Evolutionary conservation across 148 eudicot species (phyloP), one percentile per base, ranked within the genome.

Genomic region (Diospyros kaki): DNA sequence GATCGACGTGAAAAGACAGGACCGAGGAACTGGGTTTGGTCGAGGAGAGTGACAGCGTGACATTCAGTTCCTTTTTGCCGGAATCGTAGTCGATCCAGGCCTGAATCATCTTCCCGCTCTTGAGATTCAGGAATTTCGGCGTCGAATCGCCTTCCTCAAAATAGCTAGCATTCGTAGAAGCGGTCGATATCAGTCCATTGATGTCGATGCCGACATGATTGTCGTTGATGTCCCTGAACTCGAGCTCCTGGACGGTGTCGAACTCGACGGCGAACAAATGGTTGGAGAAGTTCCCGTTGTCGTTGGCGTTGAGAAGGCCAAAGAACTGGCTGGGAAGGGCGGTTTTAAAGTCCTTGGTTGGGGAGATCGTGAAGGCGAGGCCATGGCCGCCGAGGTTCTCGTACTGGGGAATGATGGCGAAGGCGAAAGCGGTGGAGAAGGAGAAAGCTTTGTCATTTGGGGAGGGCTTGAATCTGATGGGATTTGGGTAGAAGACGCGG

Each of bases 21-120:
- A 73, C 48, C 17, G 76, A 46, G 3, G 44, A 46, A 8, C 3
- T 39, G 44, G 75, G 75, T 72, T 72, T 72, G 3, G 65, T 60
- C 1, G 75, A 72, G 15, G 75, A 72, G 66, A 59, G 58, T 4
- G 68, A 46, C 4, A 73, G 67, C 12, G 76, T 61, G 17, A 73
- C 68, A 51, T 62, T 73, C 18, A 73, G 46, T 59, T 73, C 58
- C 1, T 28, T 62, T 50, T 3, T 62, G 2, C 44, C 17, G 5
- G 76, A 73, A n/a, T 73, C 52, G 13, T 73, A 73, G 5, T 62
- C 76, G 15, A 73, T 45, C 76, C 76, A 73, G 48, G 68, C 67
- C n/a, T 59, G 64, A 48, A 73, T 62, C 14, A 68, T 73, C 68
- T 62, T 62, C 58, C 76, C 68, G 62, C 58, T 73, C 55, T 48